Conservation (phyloP, 2,329 filamentous ascomycete genomes). For the Orbilia brochopaga region DNA sequence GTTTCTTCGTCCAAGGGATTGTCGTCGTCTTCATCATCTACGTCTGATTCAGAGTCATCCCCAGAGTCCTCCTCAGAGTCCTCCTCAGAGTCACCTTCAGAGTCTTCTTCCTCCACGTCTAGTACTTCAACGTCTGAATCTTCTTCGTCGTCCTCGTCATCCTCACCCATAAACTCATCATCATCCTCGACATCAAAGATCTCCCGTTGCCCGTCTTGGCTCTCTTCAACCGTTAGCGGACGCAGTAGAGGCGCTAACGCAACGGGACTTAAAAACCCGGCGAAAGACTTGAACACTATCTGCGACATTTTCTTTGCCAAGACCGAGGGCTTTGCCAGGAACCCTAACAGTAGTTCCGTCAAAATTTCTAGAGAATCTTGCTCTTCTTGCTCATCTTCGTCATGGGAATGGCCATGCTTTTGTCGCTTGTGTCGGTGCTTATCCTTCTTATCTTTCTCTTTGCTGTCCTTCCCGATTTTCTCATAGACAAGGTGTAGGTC, state of each 20-base stretch:
- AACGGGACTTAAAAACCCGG: constrained; percentile 72
- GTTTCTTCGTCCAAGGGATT: constrained; percentile 59
- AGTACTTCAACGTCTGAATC: constrained; percentile 58
- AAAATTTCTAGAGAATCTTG: constrained; percentile 71
- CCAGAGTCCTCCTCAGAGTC: constrained; percentile 60
- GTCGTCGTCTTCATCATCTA: constrained; percentile 59
- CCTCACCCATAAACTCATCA: constrained; percentile 61
- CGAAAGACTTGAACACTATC: constrained; percentile 85
- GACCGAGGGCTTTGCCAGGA: constrained; percentile 82
- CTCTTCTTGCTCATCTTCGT: constrained; percentile 64
- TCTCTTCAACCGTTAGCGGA: constrained; percentile 80
- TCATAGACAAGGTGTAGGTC: constrained; percentile 53
- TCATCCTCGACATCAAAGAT: constrained; percentile 75
- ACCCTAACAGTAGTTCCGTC: constrained; percentile 87
- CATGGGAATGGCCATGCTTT: constrained; percentile 56
- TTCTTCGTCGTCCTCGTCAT: constrained; percentile 59
- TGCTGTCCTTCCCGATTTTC: constrained; percentile 49
- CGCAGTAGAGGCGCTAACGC: constrained; percentile 71
- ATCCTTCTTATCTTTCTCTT: constrained; percentile 36
- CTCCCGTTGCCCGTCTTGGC: constrained; percentile 78
- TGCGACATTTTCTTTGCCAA: constrained; percentile 85
- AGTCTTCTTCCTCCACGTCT: constrained; percentile 62
- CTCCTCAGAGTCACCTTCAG: constrained; percentile 59
- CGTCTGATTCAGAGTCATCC: constrained; percentile 59
- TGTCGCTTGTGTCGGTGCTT: constrained; percentile 26